phyloP scores from a whole-genome alignment of 345 rosid species.

The Brassica incana region DNA sequence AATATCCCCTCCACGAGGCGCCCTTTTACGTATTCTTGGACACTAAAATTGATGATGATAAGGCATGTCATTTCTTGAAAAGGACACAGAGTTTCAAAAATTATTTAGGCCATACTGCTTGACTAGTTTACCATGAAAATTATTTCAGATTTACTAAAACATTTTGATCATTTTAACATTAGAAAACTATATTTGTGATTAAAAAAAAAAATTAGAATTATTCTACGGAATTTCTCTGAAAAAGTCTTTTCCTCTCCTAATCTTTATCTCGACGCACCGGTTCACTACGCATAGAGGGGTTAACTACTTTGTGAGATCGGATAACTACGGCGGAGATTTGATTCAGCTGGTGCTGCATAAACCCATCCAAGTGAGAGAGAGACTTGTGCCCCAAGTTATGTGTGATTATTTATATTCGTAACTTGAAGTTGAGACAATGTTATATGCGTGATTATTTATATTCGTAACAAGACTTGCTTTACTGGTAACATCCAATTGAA shows the following conservation, averaged over 20 bases:
- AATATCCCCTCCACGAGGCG: background rate
- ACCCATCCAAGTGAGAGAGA: conserved; percentile 2
- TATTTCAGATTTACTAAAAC: no score
- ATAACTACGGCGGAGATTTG: conserved; percentile 64
- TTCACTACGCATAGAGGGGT: conserved; percentile 67
- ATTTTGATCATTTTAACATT: no score
- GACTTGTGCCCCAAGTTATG: conserved; percentile 22
- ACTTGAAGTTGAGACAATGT: background rate
- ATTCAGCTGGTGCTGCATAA: conserved; percentile 48
- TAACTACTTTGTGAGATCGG: conserved; percentile 73
- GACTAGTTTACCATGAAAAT: background rate
- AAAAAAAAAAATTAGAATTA: no score
- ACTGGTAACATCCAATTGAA: background rate
- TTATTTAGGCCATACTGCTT: background rate
- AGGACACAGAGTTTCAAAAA: background rate
- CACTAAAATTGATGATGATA: background rate
- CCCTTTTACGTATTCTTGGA: background rate
- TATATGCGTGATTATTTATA: conserved; percentile 21
- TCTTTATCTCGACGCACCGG: conserved; percentile 37
- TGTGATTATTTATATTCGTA: conserved; percentile 22
- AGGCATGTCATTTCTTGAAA: background rate
- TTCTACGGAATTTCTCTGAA: no score
- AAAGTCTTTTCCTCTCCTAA: no score
- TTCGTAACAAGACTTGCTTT: conserved; percentile 21
- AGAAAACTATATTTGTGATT: no score